Base-by-base conservation (phyloP, 2,329 filamentous ascomycete species). In the Teratosphaeria viscida region DNA sequence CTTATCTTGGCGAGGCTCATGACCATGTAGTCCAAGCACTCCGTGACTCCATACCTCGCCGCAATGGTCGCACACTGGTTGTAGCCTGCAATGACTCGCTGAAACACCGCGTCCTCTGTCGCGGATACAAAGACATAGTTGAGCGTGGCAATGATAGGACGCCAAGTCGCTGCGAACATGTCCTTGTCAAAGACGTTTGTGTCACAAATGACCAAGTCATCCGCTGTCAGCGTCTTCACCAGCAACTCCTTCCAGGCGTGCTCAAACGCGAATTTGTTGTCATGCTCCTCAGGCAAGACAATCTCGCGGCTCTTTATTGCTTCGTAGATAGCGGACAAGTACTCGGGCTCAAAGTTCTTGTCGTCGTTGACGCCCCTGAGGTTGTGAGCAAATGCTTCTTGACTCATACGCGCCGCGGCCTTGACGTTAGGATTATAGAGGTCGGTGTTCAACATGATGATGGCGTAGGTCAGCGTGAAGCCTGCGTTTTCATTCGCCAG, bases 121-220 rank as follows among this genome's bases (percentile, higher is more conserved):
- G 95, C 95, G 39, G 92, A 97, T 87, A 97, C 95, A 77, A 99
- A 99, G 3, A 99, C 94, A 71, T 97, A 99, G 12, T 94, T 95
- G 58, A 99, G 78, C 0, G 95, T 97, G 3, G 94, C 92, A 43
- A 99, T 82, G 56, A 99, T 91, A 0, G 95, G 92, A 71, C 85
- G 91, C 94, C 95, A 99, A 0, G 92, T 96, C 26, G 91, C 88
- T 60, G 88, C 86, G 73, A 99, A 99, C 90, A 99, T 96, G 71
- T 99, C 92, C 3, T 92, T 90, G 73, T 99, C 95, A 73, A 90
- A 99, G 47, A 95, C 85, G 70, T 96, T 97, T 4, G 92, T 96
- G 65, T 95, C 83, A 72, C 91, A 95, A 34, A 92, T 79, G 37
- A 88, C 77, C 53, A 97, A 79, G 57, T 86, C 82, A 1, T 88